Evolutionary conservation across 495 filamentous ascomycete genomes (phyloP).

Genomic region (Trichoderma reesei): DNA sequence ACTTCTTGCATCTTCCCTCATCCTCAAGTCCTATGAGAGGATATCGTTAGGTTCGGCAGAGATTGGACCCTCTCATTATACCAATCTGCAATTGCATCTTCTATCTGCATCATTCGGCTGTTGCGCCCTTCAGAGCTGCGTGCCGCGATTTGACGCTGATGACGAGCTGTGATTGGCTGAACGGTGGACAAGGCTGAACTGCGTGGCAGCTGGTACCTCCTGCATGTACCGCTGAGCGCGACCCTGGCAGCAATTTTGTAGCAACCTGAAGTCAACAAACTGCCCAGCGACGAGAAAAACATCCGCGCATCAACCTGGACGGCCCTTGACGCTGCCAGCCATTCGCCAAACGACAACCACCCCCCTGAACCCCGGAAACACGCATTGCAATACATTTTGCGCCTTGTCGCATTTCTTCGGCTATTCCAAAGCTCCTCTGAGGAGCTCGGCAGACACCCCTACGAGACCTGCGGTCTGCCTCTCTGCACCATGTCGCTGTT

Average conservation of each 20-base stretch:
- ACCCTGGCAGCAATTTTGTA: conserved; percentile 7
- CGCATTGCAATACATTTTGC: not conserved
- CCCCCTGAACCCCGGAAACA: not conserved
- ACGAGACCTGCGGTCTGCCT: not conserved
- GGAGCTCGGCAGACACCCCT: not conserved
- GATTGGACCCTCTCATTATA: too few relatives aligned
- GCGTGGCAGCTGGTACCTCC: not conserved
- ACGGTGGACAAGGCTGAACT: conserved; percentile 8
- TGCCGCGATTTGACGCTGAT: not conserved
- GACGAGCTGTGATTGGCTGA: conserved; percentile 17
- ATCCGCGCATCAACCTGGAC: not conserved
- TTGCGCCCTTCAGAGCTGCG: not conserved
- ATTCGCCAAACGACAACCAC: not conserved
- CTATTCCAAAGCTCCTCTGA: not conserved
- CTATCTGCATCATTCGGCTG: not conserved
- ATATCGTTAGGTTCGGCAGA: not conserved
- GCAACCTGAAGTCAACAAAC: conserved; percentile 8
- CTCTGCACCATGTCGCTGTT: conserved; percentile 17
- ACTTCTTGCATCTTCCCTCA: too few relatives aligned
- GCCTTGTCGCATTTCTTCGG: too few relatives aligned
- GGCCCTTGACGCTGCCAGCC: not conserved
- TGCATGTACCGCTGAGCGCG: conserved; percentile 4
- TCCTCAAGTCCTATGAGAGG: too few relatives aligned
- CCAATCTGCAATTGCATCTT: not conserved
- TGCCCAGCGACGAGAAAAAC: conserved; percentile 2